Base-by-base conservation (phyloP, 1,284 basidiomycete species). In the Mycena sp. region DNA sequence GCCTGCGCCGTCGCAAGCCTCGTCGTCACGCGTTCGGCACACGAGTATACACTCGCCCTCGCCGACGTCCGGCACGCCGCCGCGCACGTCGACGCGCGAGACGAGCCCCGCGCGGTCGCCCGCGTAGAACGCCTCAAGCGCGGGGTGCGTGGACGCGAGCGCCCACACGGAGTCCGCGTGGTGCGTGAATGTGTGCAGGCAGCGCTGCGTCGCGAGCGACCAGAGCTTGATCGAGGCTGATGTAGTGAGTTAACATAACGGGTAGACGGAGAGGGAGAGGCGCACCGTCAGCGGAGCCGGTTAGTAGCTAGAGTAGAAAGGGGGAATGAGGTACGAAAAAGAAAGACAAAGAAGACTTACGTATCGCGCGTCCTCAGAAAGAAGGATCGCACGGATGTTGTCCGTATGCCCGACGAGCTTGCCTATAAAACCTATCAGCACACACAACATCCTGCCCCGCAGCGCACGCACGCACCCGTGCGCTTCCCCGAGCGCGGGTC, bases 141-240 rank as follows among this genome's bases (percentile, higher is more conserved):
- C 88, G 0, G 95, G 93, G 74, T 99, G 95, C 0, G 87, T 84
- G 3, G 95, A 97, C 74, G 87, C 88, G 2, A 99, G 83, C 0
- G 95, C 91, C 97, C 98, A 99, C 32, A 99, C 95, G 17, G 95
- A 96, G 62, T 96, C 95, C 16, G 92, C 89, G 75, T 99, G 98
- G 74, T 99, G 93, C 1, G 93, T 93, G 79, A 99, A 99, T 1
- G 97, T 99, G 72, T 99, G 95, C 14, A 99, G 79, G 73, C 95
- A 98, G 12, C 93, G 85, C 74, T 98, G 96, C 11, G 93, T 90
- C 0, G 84, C 74, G 12, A 99, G 81, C 0, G 96, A 98, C 97
- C 97, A 99, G 11, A 99, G 85, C 71, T 96, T 95, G 72, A 93
- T 85, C 2, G 93, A 93, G 6, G 90, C 89, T 87, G 74, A 12